These are phyloP conservation scores for Fraxinus cuspidata DNA, from an alignment of 257 asterid species.

Conservation along the genomic window DNA sequence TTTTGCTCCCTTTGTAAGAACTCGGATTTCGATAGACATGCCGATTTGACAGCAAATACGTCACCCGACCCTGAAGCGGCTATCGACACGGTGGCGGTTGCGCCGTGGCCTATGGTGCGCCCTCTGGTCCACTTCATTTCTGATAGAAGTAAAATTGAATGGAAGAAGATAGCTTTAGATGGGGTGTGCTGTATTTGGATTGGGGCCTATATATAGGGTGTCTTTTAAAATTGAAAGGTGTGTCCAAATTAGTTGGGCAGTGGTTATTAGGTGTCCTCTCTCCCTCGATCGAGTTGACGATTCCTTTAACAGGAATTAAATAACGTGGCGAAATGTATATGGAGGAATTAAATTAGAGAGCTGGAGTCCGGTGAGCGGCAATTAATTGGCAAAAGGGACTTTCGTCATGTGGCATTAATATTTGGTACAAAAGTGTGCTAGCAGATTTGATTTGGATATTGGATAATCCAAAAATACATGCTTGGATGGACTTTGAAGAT, in stretches of 20 bases:
- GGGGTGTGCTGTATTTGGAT: slow-evolving; percentile 5
- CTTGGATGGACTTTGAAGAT: slow-evolving; percentile 29
- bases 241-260: slow-evolving; percentile 66
- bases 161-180: not conserved
- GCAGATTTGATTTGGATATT: slow-evolving; percentile 28
- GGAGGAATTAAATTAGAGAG: slow-evolving; percentile 34
- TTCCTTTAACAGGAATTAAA: slow-evolving; percentile 55
- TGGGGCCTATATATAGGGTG: slow-evolving; percentile 23
- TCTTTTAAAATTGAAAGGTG: slow-evolving; percentile 20
- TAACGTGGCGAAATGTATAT: slow-evolving; percentile 54
- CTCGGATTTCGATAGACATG: slow-evolving; percentile 46
- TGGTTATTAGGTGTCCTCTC: slow-evolving; percentile 20
- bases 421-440: not conserved
- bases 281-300: slow-evolving; percentile 30
- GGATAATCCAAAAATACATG: slow-evolving; percentile 35
- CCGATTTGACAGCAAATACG: slow-evolving; percentile 64
- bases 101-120: slow-evolving; percentile 62
- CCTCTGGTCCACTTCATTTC: slow-evolving; percentile 81
- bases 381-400: slow-evolving; percentile 35
- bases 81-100: slow-evolving; percentile 60
- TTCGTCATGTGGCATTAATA: slow-evolving; percentile 35
- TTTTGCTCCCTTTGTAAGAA: slow-evolving; percentile 51
- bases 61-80: slow-evolving; percentile 43
- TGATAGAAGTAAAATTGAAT: slow-evolving; percentile 14
- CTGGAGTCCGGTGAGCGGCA: slow-evolving; percentile 12